phyloP scores from a whole-genome alignment of 129 eudicot genomes.

The Kitagawia praeruptora region DNA sequence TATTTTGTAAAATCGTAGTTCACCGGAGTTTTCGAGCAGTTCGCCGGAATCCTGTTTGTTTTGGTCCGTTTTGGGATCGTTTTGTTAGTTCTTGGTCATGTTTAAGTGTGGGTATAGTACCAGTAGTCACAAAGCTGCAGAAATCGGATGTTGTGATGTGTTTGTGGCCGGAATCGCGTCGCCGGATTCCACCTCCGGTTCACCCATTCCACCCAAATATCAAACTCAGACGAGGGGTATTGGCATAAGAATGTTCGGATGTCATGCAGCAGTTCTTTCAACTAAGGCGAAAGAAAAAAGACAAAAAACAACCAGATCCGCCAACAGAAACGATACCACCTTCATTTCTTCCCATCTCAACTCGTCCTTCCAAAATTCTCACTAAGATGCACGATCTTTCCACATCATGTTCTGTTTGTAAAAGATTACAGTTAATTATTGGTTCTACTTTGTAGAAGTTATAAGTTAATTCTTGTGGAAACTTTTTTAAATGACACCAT shows the following conservation, averaged over 20 bases:
- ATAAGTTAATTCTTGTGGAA: not conserved
- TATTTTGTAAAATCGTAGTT: too few species aligned
- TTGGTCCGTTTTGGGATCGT: too few species aligned
- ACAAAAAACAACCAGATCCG: too few species aligned
- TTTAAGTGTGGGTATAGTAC: too few species aligned
- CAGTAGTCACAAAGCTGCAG: too few species aligned
- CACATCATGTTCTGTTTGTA: constrained; percentile 65
- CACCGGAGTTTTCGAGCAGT: too few species aligned
- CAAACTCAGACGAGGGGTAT: constrained; percentile 59
- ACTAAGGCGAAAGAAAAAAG: constrained; percentile 60
- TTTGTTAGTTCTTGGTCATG: too few species aligned
- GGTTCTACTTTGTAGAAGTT: not conserved
- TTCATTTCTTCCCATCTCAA: constrained; percentile 49
- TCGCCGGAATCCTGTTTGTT: too few species aligned
- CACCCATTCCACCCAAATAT: constrained; percentile 94
- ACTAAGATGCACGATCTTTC: constrained; percentile 60
- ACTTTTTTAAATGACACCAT: not conserved
- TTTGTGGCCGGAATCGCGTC: too few species aligned
- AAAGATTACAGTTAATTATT: not conserved
- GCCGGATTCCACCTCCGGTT: too few species aligned
- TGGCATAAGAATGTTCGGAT: constrained; percentile 76
- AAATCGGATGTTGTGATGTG: too few species aligned
- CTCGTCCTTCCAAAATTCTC: constrained; percentile 43
- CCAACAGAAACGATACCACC: too few species aligned
- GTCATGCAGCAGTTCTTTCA: constrained; percentile 88